Evolutionary conservation across 805 yeast species (phyloP), one percentile per base, ranked within the genome.

Genomic region (Metschnikowia lachancei): DNA sequence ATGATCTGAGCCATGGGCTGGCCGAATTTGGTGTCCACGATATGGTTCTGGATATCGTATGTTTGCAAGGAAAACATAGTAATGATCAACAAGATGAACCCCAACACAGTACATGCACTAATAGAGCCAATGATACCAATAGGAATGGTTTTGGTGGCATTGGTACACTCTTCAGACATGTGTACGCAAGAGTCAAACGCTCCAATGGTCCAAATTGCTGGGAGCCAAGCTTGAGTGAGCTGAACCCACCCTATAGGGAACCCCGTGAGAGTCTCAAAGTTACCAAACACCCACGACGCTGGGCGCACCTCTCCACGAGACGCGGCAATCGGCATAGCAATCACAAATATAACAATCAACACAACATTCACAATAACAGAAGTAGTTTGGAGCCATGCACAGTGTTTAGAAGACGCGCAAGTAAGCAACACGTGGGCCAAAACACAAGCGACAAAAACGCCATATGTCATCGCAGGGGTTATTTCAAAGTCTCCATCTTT

Each of bases 171-270:
- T 62, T 84, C 91, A 19, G 84, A 72, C 79, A 82, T 79, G 66
- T 84, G 89, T 41, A 84, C 81, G 55, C 84, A 80, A 6, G 86
- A 77, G 61, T 84, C 90, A 61, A 82, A 83, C 0, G 85, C 81
- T 19, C 86, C 85, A 59, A 84, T 83, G 17, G 87, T 82, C 90
- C 91, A 85, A 48, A 83, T 76, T 1, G 83, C 81, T 0, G 88
- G 82, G 78, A 81, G 74, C 74, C 81, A 78, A 12, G 76, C 70
- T 33, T 54, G 56, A 10, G 55, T 46, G 76, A 76, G 43, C 47
- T 62, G 53, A 38, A 79, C 75, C 79, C 83, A 81, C 24, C 87
- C 87, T 29, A 61, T 65, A 9, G 81, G 73, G 82, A 86, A 83
- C 30, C 71, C 75, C 29, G 81, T 68, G 41, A 62, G 63, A 57